phyloP scores from a whole-genome alignment of 768 basidiomycete species.

The Pleurotus giganteus region DNA sequence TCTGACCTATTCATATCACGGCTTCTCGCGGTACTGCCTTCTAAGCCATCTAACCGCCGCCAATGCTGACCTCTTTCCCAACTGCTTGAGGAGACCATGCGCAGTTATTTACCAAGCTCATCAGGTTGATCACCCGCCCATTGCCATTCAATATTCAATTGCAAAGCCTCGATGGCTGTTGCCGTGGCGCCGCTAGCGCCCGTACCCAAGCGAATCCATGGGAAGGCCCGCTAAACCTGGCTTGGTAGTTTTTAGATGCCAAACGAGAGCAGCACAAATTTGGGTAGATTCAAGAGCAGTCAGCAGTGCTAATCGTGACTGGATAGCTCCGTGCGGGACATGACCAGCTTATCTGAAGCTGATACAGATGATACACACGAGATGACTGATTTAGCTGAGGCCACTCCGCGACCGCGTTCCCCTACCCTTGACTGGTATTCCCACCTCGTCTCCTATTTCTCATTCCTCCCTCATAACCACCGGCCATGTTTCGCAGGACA shows the following conservation, averaged over 20 bases:
- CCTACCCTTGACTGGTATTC: constrained; percentile 2
- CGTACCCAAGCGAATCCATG: not conserved
- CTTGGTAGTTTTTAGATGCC: not conserved
- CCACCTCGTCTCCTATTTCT: not conserved
- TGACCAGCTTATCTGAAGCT: constrained; percentile 6
- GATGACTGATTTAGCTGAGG: constrained; percentile 8
- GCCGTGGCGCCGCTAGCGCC: not conserved
- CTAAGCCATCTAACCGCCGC: too few species aligned
- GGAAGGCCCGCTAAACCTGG: too few species aligned
- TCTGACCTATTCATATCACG: too few species aligned
- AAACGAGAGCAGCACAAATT: not conserved
- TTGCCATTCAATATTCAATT: too few species aligned
- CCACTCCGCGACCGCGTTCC: constrained; percentile 1
- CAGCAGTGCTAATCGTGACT: not conserved
- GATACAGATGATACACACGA: constrained; percentile 6
- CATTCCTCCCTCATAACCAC: not conserved
- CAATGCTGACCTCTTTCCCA: too few species aligned
- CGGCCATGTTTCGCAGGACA: constrained; percentile 6
- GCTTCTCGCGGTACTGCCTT: too few species aligned
- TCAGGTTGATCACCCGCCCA: too few species aligned
- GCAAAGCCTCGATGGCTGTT: too few species aligned
- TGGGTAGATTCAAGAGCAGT: not conserved
- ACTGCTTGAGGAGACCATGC: too few species aligned
- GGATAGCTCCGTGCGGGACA: not conserved
- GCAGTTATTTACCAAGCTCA: too few species aligned